Evolutionary conservation across 2,329 filamentous ascomycete species (phyloP).

Genomic region (Colletotrichum lupini): DNA sequence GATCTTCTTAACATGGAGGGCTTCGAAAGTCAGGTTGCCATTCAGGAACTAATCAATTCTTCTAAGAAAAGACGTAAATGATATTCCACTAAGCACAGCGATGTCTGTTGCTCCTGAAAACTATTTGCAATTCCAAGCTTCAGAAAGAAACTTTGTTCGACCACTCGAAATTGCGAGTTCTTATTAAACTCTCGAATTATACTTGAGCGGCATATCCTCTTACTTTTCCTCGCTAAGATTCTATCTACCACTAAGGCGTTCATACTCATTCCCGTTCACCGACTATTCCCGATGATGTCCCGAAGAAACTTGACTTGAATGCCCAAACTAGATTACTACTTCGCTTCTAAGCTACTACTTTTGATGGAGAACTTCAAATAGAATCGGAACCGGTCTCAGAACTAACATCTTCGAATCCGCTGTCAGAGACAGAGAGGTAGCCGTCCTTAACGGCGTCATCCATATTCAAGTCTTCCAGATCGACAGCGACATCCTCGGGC

Average conservation of each 20-base stretch:
- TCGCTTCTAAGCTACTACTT: no score
- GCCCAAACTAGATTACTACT: background rate
- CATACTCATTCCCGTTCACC: background rate
- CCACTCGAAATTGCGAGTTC: background rate
- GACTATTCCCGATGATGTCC: background rate
- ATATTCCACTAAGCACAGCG: background rate
- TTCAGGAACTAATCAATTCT: background rate
- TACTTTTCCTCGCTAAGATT: background rate
- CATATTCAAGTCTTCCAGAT: background rate
- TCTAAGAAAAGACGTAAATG: background rate
- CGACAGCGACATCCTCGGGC: background rate
- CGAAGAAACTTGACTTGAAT: background rate
- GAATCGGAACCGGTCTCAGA: background rate
- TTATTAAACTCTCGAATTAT: background rate
- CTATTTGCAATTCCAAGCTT: background rate
- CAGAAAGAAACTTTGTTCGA: background rate
- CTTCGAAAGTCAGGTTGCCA: background rate
- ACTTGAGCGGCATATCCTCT: background rate
- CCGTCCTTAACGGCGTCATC: background rate
- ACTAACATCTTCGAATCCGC: background rate
- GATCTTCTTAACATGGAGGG: background rate
- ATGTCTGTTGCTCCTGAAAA: background rate
- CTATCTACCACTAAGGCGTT: background rate
- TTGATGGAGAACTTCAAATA: background rate
- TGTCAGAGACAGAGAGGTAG: background rate